Percentiles rank a stretch among this genome's conserved stretches.
These are phyloP conservation scores for Cutaneotrichosporon sp. DNA, from an alignment of 1,284 basidiomycete species.

Conservation along the genomic window DNA sequence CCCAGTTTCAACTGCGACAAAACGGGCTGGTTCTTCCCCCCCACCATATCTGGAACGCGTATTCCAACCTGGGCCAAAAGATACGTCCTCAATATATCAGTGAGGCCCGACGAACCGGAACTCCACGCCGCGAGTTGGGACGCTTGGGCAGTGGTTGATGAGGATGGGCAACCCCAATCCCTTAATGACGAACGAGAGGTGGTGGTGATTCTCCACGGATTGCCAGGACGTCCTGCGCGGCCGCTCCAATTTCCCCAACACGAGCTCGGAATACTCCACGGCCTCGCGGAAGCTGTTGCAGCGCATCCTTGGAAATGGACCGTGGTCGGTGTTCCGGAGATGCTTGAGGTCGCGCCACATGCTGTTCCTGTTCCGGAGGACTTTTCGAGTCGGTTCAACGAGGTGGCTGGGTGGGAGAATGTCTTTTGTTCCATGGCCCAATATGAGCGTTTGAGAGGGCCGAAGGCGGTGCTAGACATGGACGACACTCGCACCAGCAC, in stretches of 20 bases:
- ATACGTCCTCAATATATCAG: not conserved
- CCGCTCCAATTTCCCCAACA: not conserved
- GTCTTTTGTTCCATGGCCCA: not conserved
- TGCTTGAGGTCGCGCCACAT: not conserved
- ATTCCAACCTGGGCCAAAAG: not conserved
- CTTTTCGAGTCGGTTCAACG: not conserved
- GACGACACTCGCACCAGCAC: not conserved
- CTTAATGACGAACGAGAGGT: not conserved
- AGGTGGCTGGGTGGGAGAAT: not conserved
- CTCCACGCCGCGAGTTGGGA: slow-evolving; percentile 2
- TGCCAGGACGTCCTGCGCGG: not conserved
- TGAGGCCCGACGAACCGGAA: not conserved
- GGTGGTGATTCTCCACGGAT: not conserved
- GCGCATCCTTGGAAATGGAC: slow-evolving; percentile 2
- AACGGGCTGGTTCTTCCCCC: slow-evolving; percentile 11
- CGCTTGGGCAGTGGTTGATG: not conserved
- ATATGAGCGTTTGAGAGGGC: not conserved
- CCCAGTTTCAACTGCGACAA: slow-evolving; percentile 9
- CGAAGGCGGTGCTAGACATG: not conserved
- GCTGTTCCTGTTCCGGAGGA: not conserved
- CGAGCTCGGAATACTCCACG: not conserved
- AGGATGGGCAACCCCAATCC: not conserved
- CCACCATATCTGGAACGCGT: not conserved
- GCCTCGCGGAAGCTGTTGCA: not conserved
- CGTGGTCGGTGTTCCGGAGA: not conserved